These are phyloP conservation scores for Gracilaria gracilis DNA, from an alignment of 23 red algal genomes.

Conservation along the genomic window DNA sequence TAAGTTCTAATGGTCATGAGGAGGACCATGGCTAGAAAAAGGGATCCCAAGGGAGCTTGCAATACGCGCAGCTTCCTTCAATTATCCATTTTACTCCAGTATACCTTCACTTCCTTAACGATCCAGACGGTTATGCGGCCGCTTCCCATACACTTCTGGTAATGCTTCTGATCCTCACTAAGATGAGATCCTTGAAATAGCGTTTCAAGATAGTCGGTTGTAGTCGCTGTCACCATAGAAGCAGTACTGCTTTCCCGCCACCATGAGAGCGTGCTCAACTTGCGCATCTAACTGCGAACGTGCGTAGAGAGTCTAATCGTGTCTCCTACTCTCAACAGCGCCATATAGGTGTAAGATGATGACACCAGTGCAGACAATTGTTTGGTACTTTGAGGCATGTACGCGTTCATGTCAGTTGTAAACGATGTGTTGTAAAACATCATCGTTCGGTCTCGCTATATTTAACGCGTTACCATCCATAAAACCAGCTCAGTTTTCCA, in stretches of 20 bases:
- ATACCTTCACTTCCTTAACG: constrained; percentile 19
- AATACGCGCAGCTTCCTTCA: constrained; percentile 10
- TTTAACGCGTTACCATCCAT: constrained; percentile 15
- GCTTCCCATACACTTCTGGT: neutral
- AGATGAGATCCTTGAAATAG: constrained; percentile 16
- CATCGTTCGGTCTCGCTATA: neutral
- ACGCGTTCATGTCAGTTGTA: constrained; percentile 24
- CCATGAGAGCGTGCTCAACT: neutral
- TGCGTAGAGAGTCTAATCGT: constrained; percentile 1
- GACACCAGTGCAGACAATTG: neutral
- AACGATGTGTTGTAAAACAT: neutral
- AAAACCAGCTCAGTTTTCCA: constrained; percentile 41
- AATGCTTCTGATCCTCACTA: neutral
- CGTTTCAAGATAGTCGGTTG: neutral
- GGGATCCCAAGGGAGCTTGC: constrained; percentile 3
- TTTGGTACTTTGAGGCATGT: constrained; percentile 8
- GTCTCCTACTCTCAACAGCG: neutral
- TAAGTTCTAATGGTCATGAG: neutral
- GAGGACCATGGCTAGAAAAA: neutral
- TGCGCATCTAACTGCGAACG: neutral
- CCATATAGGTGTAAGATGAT: constrained; percentile 2
- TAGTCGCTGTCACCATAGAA: constrained; percentile 36
- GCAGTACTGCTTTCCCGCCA: constrained; percentile 9
- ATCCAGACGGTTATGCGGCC: constrained; percentile 13
- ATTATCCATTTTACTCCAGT: constrained; percentile 5